These are phyloP conservation scores for Yarrowia keelungensis DNA, from an alignment of 805 yeast species.

Conservation along the genomic window DNA sequence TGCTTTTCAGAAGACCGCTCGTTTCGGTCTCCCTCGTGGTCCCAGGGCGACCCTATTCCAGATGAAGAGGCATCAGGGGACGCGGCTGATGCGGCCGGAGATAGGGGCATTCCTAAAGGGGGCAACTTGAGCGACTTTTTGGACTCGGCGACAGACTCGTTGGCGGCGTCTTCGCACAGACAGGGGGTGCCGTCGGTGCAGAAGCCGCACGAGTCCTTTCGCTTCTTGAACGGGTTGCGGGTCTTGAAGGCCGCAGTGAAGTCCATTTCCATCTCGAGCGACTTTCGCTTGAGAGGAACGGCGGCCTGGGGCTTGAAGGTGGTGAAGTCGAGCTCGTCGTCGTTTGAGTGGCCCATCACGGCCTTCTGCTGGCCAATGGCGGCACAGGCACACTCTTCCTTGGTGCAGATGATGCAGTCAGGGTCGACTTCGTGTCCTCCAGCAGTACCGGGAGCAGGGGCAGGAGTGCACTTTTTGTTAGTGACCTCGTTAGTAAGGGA, in stretches of 20 bases:
- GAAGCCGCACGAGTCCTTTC: constrained; percentile 78
- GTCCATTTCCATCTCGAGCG: constrained; percentile 58
- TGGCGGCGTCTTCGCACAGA: constrained; percentile 80
- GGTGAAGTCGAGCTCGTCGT: constrained; percentile 30
- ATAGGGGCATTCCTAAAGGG: constrained; percentile 43
- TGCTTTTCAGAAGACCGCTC: constrained; percentile 2
- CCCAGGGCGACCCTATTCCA: constrained; percentile 42
- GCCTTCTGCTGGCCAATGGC: constrained; percentile 46
- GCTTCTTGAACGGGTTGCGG: constrained; percentile 39
- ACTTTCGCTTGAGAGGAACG: constrained; percentile 18
- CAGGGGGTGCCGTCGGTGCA: constrained; percentile 93
- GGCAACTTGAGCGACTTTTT: constrained; percentile 44
- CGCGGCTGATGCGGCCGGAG: constrained; percentile 42
- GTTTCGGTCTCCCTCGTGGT: constrained; percentile 9
- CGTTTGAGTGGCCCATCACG: constrained; percentile 23
- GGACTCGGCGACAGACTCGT: constrained; percentile 21
- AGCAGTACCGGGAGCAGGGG: background rate
- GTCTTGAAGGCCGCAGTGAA: constrained; percentile 55
- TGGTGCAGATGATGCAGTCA: constrained; percentile 70
- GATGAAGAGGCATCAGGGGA: constrained; percentile 33
- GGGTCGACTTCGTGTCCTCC: constrained; percentile 43
- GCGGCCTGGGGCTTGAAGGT: constrained; percentile 35
- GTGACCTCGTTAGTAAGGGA: background rate
- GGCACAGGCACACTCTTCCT: constrained; percentile 74
- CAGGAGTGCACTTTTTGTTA: background rate